Conservation (phyloP, 179 eudicot genomes). For the Dionaea muscipula region DNA sequence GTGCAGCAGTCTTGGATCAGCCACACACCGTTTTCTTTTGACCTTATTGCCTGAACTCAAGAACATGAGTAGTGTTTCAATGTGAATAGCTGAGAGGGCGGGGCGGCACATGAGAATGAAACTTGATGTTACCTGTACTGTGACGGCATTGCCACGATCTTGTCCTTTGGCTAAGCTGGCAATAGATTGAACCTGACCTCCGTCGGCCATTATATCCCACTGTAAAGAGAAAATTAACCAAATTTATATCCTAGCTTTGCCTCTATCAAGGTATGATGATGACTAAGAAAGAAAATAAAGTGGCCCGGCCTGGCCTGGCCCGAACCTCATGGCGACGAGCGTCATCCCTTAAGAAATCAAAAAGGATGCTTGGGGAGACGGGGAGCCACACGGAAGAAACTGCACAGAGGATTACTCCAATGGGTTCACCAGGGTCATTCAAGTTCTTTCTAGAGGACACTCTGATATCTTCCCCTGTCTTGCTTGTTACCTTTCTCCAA, state of each 20-base stretch:
- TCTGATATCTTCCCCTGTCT: conserved; percentile 75
- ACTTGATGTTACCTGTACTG: conserved; percentile 48
- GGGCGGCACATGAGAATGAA: no score
- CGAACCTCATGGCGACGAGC: conserved; percentile 65
- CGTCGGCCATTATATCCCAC: conserved; percentile 81
- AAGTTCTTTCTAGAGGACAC: conserved; percentile 73
- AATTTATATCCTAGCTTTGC: no score
- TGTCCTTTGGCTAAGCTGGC: conserved; percentile 86
- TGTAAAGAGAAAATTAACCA: conserved; percentile 16
- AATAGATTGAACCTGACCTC: conserved; percentile 47
- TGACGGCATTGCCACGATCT: conserved; percentile 73
- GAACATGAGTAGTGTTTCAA: not conserved
- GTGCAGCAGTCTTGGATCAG: conserved; percentile 73
- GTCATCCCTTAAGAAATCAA: conserved; percentile 85
- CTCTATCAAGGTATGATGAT: no score
- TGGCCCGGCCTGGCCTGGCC: no score
- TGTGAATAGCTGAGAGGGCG: not conserved
- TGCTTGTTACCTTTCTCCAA: conserved; percentile 70
- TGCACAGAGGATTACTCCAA: conserved; percentile 69
- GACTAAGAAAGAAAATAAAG: no score
- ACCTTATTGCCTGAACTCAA: conserved; percentile 40
- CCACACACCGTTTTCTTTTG: conserved; percentile 53
- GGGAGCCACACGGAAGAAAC: conserved; percentile 88
- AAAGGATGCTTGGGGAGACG: conserved; percentile 48
- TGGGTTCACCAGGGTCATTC: conserved; percentile 85